Evolutionary conservation across 192 early-diverging fungal genomes (phyloP).

Genomic region (Gonapodya prolifera): DNA sequence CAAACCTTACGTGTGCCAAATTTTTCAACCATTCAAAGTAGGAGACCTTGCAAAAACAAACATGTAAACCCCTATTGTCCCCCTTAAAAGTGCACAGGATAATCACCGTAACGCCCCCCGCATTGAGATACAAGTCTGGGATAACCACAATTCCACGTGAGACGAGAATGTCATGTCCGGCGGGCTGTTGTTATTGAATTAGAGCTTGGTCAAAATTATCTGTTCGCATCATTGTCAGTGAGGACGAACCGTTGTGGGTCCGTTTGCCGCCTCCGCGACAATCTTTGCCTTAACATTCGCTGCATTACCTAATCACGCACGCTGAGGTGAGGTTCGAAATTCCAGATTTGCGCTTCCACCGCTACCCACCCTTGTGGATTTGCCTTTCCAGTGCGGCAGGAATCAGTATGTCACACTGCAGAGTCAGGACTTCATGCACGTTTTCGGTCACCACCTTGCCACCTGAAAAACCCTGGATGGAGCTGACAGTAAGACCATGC

Average conservation of each 20-base stretch:
- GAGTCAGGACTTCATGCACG: slow-evolving; percentile 41
- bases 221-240: not conserved
- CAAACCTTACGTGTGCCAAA: slow-evolving; percentile 54
- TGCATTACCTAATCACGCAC: slow-evolving; percentile 33
- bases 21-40: slow-evolving; percentile 80
- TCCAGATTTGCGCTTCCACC: not conserved
- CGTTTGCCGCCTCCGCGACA: slow-evolving; percentile 72
- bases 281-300: slow-evolving; percentile 64
- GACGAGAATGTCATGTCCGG: slow-evolving; percentile 51
- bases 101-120: slow-evolving; percentile 56
- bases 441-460: slow-evolving; percentile 42
- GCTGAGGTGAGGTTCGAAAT: not conserved
- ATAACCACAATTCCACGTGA: slow-evolving; percentile 47
- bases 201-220: not conserved
- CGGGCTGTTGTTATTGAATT: slow-evolving; percentile 19
- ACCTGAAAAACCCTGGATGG: slow-evolving; percentile 43
- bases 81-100: not conserved
- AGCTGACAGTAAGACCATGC: too few species aligned
- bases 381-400: slow-evolving; percentile 73
- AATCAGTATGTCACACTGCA: slow-evolving; percentile 71
- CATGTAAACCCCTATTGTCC: not conserved
- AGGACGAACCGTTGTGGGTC: slow-evolving; percentile 44
- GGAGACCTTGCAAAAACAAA: slow-evolving; percentile 29
- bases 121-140: slow-evolving; percentile 66
- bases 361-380: slow-evolving; percentile 29